Percentiles rank a stretch among this genome's conserved stretches.
Evolutionary conservation across 805 yeast genomes (phyloP).

Genomic region (Lipomyces yamadae): DNA sequence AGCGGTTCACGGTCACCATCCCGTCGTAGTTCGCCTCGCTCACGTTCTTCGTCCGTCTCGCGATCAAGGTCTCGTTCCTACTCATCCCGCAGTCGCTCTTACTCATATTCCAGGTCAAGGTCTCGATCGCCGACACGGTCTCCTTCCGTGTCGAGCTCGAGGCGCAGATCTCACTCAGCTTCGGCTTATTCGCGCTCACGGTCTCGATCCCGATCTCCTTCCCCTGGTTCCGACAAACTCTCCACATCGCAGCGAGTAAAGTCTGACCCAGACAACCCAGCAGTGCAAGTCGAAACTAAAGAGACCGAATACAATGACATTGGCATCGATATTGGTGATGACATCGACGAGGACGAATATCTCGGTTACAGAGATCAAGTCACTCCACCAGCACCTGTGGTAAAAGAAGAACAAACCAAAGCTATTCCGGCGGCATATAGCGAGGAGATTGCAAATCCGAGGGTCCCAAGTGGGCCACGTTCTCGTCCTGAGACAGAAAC

Average conservation of each 20-base stretch:
- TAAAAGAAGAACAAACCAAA: background rate
- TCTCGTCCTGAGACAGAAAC: background rate
- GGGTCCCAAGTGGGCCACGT: background rate
- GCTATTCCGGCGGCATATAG: background rate
- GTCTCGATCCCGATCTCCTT: constrained; percentile 11
- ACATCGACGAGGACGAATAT: constrained; percentile 24
- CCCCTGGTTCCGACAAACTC: background rate
- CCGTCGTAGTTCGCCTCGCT: background rate
- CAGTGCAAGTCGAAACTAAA: constrained; percentile 5
- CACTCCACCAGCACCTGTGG: background rate
- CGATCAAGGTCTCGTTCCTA: constrained; percentile 5
- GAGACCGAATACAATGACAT: constrained; percentile 20
- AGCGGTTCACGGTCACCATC: background rate
- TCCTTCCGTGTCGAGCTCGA: background rate
- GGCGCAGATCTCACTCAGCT: background rate
- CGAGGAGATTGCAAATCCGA: background rate
- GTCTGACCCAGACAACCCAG: background rate
- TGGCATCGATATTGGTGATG: constrained; percentile 30
- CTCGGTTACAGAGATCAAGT: constrained; percentile 5
- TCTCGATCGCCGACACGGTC: background rate
- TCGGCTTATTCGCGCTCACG: constrained; percentile 10
- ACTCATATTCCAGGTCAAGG: background rate
- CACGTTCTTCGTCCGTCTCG: background rate
- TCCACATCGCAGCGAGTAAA: background rate
- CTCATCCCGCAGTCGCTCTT: constrained; percentile 2